Conservation (phyloP, 306 rosid species). For the Rosa multiflora region DNA sequence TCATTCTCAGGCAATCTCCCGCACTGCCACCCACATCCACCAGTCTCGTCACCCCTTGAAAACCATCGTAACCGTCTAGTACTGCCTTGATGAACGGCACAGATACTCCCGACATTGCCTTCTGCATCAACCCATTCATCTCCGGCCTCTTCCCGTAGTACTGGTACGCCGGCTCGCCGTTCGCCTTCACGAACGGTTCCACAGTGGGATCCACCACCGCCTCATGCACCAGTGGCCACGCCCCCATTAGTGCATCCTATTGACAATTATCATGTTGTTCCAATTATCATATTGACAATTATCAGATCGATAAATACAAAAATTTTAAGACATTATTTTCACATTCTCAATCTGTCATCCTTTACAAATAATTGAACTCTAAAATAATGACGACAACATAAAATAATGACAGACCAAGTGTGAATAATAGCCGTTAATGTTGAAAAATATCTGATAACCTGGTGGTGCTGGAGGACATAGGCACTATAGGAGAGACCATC, state of each 20-base stretch:
- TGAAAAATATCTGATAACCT: constrained; percentile 34
- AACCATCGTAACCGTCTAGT: constrained; percentile 63
- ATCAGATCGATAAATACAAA: not conserved
- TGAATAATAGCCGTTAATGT: not conserved
- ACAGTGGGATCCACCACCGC: constrained; percentile 68
- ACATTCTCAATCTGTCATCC: not conserved
- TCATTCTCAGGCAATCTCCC: constrained; percentile 88
- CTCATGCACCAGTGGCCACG: constrained; percentile 89
- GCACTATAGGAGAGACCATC: constrained; percentile 63
- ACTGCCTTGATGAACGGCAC: constrained; percentile 79
- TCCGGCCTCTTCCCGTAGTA: constrained; percentile 68
- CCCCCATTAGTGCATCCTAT: constrained; percentile 70
- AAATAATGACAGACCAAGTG: not conserved
- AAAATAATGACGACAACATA: not conserved
- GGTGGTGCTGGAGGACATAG: constrained; percentile 92
- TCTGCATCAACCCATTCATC: constrained; percentile 80
- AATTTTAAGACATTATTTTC: not conserved
- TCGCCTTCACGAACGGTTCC: constrained; percentile 82
- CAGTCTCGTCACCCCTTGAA: constrained; percentile 51
- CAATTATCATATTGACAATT: constrained; percentile 5
- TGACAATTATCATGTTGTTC: not conserved
- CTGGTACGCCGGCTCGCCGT: constrained; percentile 65
- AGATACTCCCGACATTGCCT: constrained; percentile 84
- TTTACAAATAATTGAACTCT: not conserved
- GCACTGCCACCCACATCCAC: constrained; percentile 97